Conservation (phyloP, 2,329 filamentous ascomycete species). For the Paraphaeosphaeria sporulosa region DNA sequence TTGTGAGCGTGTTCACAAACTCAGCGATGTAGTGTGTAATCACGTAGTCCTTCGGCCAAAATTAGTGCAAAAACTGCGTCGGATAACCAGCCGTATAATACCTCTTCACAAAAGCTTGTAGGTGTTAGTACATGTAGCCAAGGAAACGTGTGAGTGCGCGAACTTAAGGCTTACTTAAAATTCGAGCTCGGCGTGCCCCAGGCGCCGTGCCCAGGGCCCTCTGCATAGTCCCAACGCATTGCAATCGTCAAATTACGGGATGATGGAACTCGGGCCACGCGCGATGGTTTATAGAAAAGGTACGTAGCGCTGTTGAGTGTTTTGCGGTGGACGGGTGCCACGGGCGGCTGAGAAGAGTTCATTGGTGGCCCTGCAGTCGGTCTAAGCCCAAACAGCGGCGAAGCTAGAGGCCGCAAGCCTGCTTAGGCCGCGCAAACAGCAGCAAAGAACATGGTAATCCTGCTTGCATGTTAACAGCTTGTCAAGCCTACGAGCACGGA, state of each 20-base stretch:
- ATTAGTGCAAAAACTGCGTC: slow-evolving; percentile 8
- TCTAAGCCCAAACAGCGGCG: background rate
- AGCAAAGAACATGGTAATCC: slow-evolving; percentile 13
- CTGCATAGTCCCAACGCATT: slow-evolving; percentile 18
- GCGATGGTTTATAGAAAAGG: background rate
- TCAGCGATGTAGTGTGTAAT: slow-evolving; percentile 62
- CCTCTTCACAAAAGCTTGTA: slow-evolving; percentile 48
- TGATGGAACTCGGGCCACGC: background rate
- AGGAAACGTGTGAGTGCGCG: background rate
- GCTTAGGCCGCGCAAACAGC: background rate
- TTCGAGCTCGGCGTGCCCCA: slow-evolving; percentile 20
- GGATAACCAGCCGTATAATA: slow-evolving; percentile 14
- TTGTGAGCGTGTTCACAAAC: slow-evolving; percentile 62
- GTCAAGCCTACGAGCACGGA: background rate
- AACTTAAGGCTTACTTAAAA: slow-evolving; percentile 6
- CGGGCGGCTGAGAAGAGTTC: background rate
- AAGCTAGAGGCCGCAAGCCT: background rate
- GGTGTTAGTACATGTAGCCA: slow-evolving; percentile 19
- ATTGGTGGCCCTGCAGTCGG: slow-evolving; percentile 1
- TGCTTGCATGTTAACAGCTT: slow-evolving; percentile 26
- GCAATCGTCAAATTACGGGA: background rate
- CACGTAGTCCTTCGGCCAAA: slow-evolving; percentile 58
- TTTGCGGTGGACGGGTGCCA: background rate
- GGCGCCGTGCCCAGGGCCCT: slow-evolving; percentile 18
- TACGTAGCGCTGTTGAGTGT: background rate